Evolutionary conservation across 2,329 filamentous ascomycete genomes (phyloP).

Genomic region (Lasiodiplodia hormozganensis): DNA sequence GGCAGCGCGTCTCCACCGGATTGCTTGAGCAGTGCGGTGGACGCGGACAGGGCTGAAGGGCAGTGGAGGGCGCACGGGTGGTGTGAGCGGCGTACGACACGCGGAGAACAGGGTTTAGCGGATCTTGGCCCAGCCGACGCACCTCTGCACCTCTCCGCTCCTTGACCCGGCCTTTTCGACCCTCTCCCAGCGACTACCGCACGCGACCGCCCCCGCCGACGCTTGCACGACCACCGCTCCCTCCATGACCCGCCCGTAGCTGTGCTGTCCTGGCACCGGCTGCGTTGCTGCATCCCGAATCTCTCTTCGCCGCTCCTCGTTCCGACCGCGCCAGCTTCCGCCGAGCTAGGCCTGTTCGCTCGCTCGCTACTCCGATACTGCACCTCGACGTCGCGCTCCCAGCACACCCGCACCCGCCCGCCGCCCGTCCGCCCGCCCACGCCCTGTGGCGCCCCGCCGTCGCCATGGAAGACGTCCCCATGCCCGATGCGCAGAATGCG

Average conservation of each 20-base stretch:
- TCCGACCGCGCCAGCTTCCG: slow-evolving; percentile 6
- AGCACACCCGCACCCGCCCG: slow-evolving; percentile 2
- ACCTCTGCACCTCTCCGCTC: slow-evolving; percentile 30
- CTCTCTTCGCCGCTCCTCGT: slow-evolving; percentile 8
- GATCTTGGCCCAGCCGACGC: slow-evolving; percentile 26
- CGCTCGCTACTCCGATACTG: slow-evolving; percentile 25
- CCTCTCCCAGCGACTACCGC: slow-evolving; percentile 9
- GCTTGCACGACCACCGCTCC: slow-evolving; percentile 5
- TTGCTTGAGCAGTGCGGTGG: background rate
- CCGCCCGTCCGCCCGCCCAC: background rate
- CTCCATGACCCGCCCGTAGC: slow-evolving; percentile 24
- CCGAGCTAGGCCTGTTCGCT: slow-evolving; percentile 7
- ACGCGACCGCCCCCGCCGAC: slow-evolving; percentile 11
- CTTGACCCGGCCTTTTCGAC: slow-evolving; percentile 28
- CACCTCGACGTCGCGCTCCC: slow-evolving; percentile 14
- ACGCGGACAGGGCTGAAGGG: slow-evolving; percentile 7
- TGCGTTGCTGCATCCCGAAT: slow-evolving; percentile 17
- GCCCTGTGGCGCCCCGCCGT: background rate
- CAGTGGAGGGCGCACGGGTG: slow-evolving; percentile 5
- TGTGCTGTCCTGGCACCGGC: slow-evolving; percentile 27
- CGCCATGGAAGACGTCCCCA: slow-evolving; percentile 27
- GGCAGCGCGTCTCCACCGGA: background rate
- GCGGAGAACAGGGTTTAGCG: slow-evolving; percentile 28
- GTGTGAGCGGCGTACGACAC: slow-evolving; percentile 28
- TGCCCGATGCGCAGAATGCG: slow-evolving; percentile 23